These are phyloP conservation scores for Debaryomyces coudertii DNA, from an alignment of 1,139 yeast species.

Conservation along the genomic window DNA sequence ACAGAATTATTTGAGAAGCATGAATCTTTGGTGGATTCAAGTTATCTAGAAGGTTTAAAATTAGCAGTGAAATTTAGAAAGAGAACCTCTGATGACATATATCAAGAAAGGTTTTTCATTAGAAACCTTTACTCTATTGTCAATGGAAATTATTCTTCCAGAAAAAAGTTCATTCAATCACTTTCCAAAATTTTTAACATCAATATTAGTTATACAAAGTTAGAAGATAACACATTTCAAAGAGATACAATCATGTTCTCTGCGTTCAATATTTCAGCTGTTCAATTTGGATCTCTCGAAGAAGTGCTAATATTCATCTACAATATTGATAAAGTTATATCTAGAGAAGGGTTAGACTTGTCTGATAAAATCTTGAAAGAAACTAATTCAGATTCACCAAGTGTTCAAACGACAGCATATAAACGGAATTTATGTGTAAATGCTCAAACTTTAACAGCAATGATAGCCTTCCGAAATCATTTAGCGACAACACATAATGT, in stretches of 20 bases:
- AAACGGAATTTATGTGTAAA: constrained; percentile 14
- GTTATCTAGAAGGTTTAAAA: constrained; percentile 66
- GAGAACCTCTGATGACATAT: constrained; percentile 24
- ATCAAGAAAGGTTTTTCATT: constrained; percentile 25
- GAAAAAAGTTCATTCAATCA: constrained; percentile 47
- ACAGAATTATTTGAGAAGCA: constrained; percentile 60
- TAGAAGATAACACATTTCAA: constrained; percentile 19
- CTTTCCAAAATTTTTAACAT: constrained; percentile 29
- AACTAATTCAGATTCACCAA: not conserved
- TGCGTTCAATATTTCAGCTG: constrained; percentile 39
- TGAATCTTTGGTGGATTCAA: constrained; percentile 69
- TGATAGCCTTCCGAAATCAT: constrained; percentile 26
- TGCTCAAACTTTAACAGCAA: constrained; percentile 27
- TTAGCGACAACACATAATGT: constrained; percentile 28
- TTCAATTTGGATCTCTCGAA: constrained; percentile 43
- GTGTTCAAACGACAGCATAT: constrained; percentile 2
- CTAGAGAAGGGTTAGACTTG: constrained; percentile 41
- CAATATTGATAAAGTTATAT: constrained; percentile 20
- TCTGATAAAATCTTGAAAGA: constrained; percentile 20
- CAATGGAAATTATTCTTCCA: constrained; percentile 43
- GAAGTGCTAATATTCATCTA: constrained; percentile 33
- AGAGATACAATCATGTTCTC: constrained; percentile 38
- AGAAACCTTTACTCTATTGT: constrained; percentile 46
- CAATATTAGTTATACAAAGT: constrained; percentile 16
- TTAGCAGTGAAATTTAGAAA: constrained; percentile 52